phyloP scores from a whole-genome alignment of 2,329 filamentous ascomycete genomes.

The Penicillium sclerotiorum region DNA sequence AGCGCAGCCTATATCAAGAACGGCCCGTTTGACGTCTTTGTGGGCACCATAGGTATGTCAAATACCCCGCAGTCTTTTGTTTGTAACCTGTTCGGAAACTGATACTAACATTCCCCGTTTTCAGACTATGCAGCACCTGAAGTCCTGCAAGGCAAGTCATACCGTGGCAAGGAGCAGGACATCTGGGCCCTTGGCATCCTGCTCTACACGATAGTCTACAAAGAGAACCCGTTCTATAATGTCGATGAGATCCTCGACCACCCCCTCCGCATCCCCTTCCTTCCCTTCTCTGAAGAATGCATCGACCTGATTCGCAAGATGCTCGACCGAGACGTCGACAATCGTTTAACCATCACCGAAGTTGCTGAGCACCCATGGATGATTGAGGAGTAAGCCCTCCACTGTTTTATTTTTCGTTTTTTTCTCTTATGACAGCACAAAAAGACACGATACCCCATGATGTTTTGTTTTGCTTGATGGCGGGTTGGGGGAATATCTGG shows the following conservation, averaged over 20 bases:
- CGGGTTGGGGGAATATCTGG: neutral
- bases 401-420: neutral
- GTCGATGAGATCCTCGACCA: constrained; percentile 99
- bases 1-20: constrained; percentile 98
- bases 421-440: constrained; percentile 19
- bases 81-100: neutral
- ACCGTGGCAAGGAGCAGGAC: constrained; percentile 95
- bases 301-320: constrained; percentile 89
- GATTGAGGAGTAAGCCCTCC: constrained; percentile 26
- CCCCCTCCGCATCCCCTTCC: constrained; percentile 81
- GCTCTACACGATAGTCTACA: constrained; percentile 98
- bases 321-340: constrained; percentile 85
- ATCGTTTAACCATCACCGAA: constrained; percentile 81
- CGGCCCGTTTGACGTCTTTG: constrained; percentile 97
- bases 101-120: neutral
- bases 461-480: constrained; percentile 26
- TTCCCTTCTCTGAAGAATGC: constrained; percentile 72
- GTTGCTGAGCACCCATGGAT: constrained; percentile 89
- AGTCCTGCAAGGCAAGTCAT: constrained; percentile 87
- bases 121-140: constrained; percentile 98
- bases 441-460: constrained; percentile 31
- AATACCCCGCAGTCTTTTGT: neutral
- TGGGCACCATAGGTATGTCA: constrained; percentile 88
- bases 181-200: constrained; percentile 97
- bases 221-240: constrained; percentile 98